Evolutionary conservation across 495 filamentous ascomycete species (phyloP).

Genomic region (Astrocystis sublimbata): DNA sequence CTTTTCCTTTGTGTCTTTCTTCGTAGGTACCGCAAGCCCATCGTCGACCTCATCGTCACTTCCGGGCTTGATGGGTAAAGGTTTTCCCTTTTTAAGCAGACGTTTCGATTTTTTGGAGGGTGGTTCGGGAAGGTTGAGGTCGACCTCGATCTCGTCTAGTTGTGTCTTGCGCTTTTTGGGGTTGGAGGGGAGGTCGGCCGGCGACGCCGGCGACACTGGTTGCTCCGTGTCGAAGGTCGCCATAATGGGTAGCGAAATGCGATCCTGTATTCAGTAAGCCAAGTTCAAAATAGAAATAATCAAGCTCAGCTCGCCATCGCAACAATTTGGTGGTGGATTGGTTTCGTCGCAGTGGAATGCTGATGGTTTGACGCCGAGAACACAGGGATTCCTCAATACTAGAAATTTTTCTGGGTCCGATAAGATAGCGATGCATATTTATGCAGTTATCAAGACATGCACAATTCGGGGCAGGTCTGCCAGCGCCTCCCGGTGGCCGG

Average conservation of each 20-base stretch:
- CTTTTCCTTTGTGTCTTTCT: constrained; percentile 37
- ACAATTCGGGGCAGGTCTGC: too few species aligned
- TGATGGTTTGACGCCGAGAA: constrained; percentile 8
- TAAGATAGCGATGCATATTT: constrained; percentile 25
- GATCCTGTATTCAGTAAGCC: not conserved
- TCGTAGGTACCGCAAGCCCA: constrained; percentile 34
- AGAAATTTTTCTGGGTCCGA: constrained; percentile 35
- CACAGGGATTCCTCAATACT: constrained; percentile 8
- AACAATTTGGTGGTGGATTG: not conserved
- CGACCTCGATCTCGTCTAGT: constrained; percentile 79
- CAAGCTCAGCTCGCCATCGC: not conserved
- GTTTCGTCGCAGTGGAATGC: constrained; percentile 10
- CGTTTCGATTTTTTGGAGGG: constrained; percentile 89
- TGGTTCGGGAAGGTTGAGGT: constrained; percentile 82
- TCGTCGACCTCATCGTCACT: constrained; percentile 43
- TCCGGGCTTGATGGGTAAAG: constrained; percentile 41
- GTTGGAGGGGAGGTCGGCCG: constrained; percentile 5
- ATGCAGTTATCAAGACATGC: not conserved
- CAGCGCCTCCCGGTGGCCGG: too few species aligned
- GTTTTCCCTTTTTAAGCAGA: constrained; percentile 74
- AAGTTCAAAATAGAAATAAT: not conserved
- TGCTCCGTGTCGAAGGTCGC: constrained; percentile 15
- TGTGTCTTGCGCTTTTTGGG: constrained; percentile 73
- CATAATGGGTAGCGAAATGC: constrained; percentile 6
- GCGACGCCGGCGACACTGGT: constrained; percentile 2